phyloP scores from a whole-genome alignment of 129 eudicot genomes.

The sunflower (Helianthus annuus) region HanXRQr2.0-SUNRISE NC_035446.2:162658683-162659182 shows the following conservation, averaged over 20 bases:
- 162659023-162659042: background rate
- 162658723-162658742: no score
- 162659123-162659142: conserved; percentile 10
- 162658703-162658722: no score
- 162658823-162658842: no score
- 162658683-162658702: no score
- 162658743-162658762: no score
- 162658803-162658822: no score
- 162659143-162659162: background rate
- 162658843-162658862: no score
- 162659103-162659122: background rate
- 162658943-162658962: background rate
- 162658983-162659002: background rate
- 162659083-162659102: background rate
- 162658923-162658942: background rate
- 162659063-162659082: background rate
- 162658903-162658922: no score
- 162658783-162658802: no score
- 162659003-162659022: background rate
- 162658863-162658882: no score
- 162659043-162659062: background rate
- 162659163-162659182: conserved; percentile 10
- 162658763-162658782: no score
- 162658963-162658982: background rate
- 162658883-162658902: no score